These are phyloP conservation scores for Nematocida sp. DNA, from an alignment of 371 early-diverging fungal species.

Conservation along the genomic window DNA sequence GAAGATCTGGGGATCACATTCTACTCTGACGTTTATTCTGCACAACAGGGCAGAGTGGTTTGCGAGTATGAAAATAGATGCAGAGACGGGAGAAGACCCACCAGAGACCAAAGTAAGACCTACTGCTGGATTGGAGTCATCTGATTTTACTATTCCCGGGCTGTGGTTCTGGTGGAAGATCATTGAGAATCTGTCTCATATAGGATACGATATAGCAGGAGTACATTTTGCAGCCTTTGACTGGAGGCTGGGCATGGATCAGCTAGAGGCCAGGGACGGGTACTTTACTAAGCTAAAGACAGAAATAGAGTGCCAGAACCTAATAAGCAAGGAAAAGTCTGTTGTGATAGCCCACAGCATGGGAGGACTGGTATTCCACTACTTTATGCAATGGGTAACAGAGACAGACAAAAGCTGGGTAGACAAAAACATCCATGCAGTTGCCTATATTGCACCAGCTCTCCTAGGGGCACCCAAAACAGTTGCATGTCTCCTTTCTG, in stretches of 20 bases:
- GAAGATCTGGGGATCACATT: constrained; percentile 77
- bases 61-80: constrained; percentile 72
- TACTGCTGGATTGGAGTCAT: constrained; percentile 78
- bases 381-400: constrained; percentile 84
- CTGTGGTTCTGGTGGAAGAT: constrained; percentile 84
- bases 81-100: constrained; percentile 76
- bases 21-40: constrained; percentile 72
- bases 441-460: constrained; percentile 78
- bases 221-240: constrained; percentile 78
- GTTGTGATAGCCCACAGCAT: constrained; percentile 65
- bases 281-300: constrained; percentile 74
- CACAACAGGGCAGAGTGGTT: constrained; percentile 78
- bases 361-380: constrained; percentile 71
- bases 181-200: constrained; percentile 66
- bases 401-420: constrained; percentile 71
- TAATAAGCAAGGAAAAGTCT: constrained; percentile 61
- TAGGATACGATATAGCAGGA: constrained; percentile 71
- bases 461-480: constrained; percentile 79
- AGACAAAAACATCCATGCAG: constrained; percentile 71
- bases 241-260: constrained; percentile 77
- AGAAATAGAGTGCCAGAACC: constrained; percentile 69
- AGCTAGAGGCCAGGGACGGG: constrained; percentile 74
- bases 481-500: constrained; percentile 67
- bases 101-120: constrained; percentile 72
- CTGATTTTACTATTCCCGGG: constrained; percentile 82